Base-by-base conservation (phyloP, 106 monocot genomes). In the Platanthera guangdongensis region DNA sequence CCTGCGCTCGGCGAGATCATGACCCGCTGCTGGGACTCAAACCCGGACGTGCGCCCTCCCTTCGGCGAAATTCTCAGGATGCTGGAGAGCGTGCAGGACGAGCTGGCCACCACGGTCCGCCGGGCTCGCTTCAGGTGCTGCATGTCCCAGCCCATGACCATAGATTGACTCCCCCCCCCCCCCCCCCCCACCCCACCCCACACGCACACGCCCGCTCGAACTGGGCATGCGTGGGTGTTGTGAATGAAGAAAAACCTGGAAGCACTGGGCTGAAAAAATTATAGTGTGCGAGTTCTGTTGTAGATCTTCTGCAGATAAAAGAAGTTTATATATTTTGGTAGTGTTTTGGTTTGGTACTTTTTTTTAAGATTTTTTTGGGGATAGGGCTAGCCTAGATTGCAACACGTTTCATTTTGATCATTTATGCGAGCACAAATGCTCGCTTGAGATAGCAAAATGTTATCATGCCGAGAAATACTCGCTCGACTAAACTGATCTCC, bases 181-280 rank as follows among this genome's bases (percentile, higher is more conserved):
- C 25, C 25, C 25, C 25, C 25, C 0, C 84, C 81, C 87, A 54
- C 25, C 25, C 25, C 0, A 82, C 81, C 87, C 50, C 2, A 90
- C 84, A 86, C 84, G 84, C 47, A 73, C 72, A 32, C 25, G 0
- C 25, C 25, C 25, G 87, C 86, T 65, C 87, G 86, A 89, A 50
- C 59, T 18, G 19, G 19, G 18, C 19, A 59, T 59, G 59, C 1
- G 18, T 59, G 16, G 59, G 6, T 18, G 18, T 59, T 59, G 7
- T 6, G 59, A 59, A 52, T 18, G 59, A 59, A 59, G 59, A 19
- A n/a, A 57, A 18, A 19, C 5, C 16, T 6, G 18, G 25, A 5
- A 59, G n/a, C 59, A 59, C 59, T 18, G 19, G 7, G 19, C 19
- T n/a, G 59, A 59, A 59, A 59, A n/a, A 59, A 25, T 25, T 25